A percentile compares a stretch with the other conserved stretches of the same genome.
phyloP scores from a whole-genome alignment of 768 basidiomycete genomes.

The Termitomyces sp. region DNA sequence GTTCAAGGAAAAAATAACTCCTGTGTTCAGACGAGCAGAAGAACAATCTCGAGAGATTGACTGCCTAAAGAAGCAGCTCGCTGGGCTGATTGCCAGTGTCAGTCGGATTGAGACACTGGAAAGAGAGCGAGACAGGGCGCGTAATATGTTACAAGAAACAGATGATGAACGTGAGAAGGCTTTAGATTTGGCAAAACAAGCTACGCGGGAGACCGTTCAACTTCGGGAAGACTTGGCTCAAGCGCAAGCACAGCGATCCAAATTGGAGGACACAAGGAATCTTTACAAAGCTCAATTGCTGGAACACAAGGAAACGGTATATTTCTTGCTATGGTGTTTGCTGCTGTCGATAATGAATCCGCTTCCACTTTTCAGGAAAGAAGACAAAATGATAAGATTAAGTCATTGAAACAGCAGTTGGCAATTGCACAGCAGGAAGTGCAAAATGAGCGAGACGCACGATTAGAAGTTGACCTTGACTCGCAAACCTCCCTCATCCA shows the following conservation, averaged over 20 bases:
- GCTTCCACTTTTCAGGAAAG: slow-evolving; percentile 1
- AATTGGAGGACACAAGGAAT: slow-evolving; percentile 25
- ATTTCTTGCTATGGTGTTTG: neutral
- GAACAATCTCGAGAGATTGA: slow-evolving; percentile 26
- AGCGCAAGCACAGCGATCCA: slow-evolving; percentile 18
- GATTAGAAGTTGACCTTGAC: slow-evolving; percentile 1
- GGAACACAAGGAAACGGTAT: slow-evolving; percentile 3
- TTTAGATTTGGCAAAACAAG: slow-evolving; percentile 23
- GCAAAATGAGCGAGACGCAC: neutral
- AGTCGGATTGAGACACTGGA: slow-evolving; percentile 10
- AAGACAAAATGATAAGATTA: slow-evolving; percentile 8
- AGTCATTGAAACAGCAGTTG: slow-evolving; percentile 12
- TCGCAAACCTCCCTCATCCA: neutral
- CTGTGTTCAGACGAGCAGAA: slow-evolving; percentile 29
- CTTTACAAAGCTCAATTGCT: slow-evolving; percentile 29
- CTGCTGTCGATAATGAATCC: neutral
- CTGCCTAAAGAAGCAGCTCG: slow-evolving; percentile 16
- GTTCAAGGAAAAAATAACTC: slow-evolving; percentile 39
- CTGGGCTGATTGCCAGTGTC: slow-evolving; percentile 2
- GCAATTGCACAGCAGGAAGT: slow-evolving; percentile 10
- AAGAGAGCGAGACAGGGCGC: slow-evolving; percentile 19
- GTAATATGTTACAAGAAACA: slow-evolving; percentile 11
- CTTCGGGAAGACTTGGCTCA: slow-evolving; percentile 13
- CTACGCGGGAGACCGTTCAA: slow-evolving; percentile 20
- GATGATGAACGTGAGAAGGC: slow-evolving; percentile 25